Evolutionary conservation across 371 early-diverging fungal genomes (phyloP).

Genomic region (Zychaea mexicana): DNA sequence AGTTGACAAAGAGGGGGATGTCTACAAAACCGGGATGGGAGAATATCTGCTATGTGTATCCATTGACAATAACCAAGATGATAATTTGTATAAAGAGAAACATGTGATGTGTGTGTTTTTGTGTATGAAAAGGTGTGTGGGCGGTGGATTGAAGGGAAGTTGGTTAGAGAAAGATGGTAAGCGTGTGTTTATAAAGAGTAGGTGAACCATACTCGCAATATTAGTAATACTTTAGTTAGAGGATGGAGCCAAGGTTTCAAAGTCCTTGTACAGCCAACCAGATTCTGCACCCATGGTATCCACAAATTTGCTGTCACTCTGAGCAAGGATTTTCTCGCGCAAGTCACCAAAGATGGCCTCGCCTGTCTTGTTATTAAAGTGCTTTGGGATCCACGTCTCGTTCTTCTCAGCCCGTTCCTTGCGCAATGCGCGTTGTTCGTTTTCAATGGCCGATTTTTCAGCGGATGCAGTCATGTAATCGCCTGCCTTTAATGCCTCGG

Average conservation of each 20-base stretch:
- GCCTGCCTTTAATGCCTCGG: slow-evolving; percentile 65
- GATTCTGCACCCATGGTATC: slow-evolving; percentile 49
- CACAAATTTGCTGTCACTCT: slow-evolving; percentile 48
- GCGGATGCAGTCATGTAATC: slow-evolving; percentile 71
- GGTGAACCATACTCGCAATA: no score
- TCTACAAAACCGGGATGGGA: not conserved
- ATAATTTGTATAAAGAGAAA: not conserved
- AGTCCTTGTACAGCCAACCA: slow-evolving; percentile 39
- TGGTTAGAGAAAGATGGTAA: not conserved
- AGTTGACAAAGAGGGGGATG: not conserved
- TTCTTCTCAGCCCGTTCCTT: slow-evolving; percentile 63
- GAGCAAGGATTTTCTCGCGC: slow-evolving; percentile 39
- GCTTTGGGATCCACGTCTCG: slow-evolving; percentile 59
- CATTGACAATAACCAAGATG: not conserved
- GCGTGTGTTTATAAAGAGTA: not conserved
- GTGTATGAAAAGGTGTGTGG: not conserved
- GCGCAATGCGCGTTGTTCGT: slow-evolving; percentile 69
- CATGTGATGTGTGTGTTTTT: not conserved
- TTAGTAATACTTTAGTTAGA: not conserved
- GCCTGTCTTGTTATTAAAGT: slow-evolving; percentile 54
- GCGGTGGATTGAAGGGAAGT: not conserved
- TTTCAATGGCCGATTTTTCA: slow-evolving; percentile 75
- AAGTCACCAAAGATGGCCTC: slow-evolving; percentile 45
- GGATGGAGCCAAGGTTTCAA: slow-evolving; percentile 4
- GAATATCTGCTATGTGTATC: not conserved